Conservation (phyloP, 495 filamentous ascomycete genomes). For the Trichoderma parareesei region DNA sequence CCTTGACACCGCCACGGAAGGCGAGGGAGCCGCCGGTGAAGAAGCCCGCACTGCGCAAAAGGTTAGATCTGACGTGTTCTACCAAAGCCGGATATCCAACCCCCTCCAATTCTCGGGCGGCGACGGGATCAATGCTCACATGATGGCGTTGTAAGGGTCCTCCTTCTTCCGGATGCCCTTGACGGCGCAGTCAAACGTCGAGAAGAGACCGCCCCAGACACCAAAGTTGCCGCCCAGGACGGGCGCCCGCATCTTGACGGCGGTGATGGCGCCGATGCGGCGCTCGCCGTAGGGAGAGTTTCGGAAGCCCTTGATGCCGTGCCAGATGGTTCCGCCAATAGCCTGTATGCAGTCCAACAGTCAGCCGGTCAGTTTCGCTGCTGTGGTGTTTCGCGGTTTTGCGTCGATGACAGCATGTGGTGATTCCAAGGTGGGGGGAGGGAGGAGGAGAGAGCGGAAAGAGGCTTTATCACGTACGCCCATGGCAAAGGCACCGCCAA, state of each 20-base stretch:
- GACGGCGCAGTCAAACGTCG: slow-evolving; percentile 92
- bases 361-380: background rate
- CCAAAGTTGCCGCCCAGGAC: slow-evolving; percentile 95
- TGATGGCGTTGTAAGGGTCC: slow-evolving; percentile 92
- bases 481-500: slow-evolving; percentile 96
- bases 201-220: slow-evolving; percentile 93
- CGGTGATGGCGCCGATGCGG: slow-evolving; percentile 89
- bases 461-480: slow-evolving; percentile 54
- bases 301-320: slow-evolving; percentile 92
- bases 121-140: slow-evolving; percentile 21
- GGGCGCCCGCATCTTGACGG: slow-evolving; percentile 92
- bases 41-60: slow-evolving; percentile 59
- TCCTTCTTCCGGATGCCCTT: slow-evolving; percentile 95
- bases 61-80: background rate
- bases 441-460: background rate
- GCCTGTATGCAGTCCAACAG: slow-evolving; percentile 38
- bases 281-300: slow-evolving; percentile 88
- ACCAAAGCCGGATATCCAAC: background rate
- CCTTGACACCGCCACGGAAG: slow-evolving; percentile 78
- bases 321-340: slow-evolving; percentile 93
- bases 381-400: background rate
- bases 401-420: background rate
- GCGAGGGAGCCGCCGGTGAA: slow-evolving; percentile 92
- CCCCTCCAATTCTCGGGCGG: background rate
- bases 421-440: background rate